Evolutionary conservation across 805 yeast genomes (phyloP).

Genomic region (Ogataea pignaliae): DNA sequence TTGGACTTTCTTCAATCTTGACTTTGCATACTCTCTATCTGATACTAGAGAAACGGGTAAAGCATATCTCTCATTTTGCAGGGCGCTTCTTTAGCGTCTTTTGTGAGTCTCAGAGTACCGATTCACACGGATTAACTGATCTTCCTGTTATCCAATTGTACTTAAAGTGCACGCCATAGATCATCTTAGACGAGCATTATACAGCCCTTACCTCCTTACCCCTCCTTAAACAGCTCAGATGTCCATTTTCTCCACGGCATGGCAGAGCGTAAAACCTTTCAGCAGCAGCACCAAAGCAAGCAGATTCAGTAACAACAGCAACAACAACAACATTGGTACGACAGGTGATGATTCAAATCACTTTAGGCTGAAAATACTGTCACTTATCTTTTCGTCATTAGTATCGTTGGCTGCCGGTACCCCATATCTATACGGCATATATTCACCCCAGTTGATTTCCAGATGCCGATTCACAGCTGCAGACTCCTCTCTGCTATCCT

Average conservation of each 20-base stretch:
- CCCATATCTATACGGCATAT: slow-evolving; percentile 70
- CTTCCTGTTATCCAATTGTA: too few relatives aligned
- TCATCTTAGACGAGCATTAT: background rate
- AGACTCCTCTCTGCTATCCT: slow-evolving; percentile 60
- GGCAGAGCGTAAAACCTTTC: slow-evolving; percentile 1
- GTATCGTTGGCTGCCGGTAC: slow-evolving; percentile 71
- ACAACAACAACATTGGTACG: too few relatives aligned
- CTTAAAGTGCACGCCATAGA: background rate
- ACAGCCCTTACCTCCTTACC: background rate
- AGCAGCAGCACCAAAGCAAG: too few relatives aligned
- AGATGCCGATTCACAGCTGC: slow-evolving; percentile 53
- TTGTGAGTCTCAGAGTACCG: too few relatives aligned
- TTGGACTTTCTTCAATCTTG: too few relatives aligned
- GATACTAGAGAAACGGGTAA: too few relatives aligned
- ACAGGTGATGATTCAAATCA: background rate
- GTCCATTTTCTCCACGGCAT: background rate
- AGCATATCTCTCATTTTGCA: too few relatives aligned
- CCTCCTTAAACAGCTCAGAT: background rate
- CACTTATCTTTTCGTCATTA: slow-evolving; percentile 28
- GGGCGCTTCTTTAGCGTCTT: too few relatives aligned
- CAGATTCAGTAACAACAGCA: too few relatives aligned
- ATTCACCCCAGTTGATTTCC: slow-evolving; percentile 64
- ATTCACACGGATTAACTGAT: too few relatives aligned
- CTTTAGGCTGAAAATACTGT: slow-evolving; percentile 6
- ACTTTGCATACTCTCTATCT: too few relatives aligned